Base-by-base conservation (phyloP, 176 grass and related monocot species). In the Pontederia paniculata region DNA sequence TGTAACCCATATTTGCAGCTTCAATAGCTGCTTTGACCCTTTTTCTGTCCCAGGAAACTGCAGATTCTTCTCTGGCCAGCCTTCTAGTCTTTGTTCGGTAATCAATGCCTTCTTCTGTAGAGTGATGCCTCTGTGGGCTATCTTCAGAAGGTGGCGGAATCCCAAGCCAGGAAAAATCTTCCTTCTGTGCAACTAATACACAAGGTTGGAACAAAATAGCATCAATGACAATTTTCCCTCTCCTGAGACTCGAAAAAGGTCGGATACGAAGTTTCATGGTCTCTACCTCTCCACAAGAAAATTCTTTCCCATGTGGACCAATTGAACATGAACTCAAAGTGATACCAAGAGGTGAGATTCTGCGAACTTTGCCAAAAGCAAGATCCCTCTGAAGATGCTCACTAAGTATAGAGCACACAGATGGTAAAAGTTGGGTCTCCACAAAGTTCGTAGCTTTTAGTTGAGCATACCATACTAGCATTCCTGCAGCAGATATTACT, bases 91-190 rank as follows among this genome's bases (percentile, higher is more conserved):
- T 94, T 65, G 84, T 94, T 20, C 84, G 80, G 60, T 68, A 70
- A 55, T 94, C 80, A 63, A 94, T 88, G 45, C 89, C 84, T 71
- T 94, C 89, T 76, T 94, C 89, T n/a, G 56, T 28, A 0, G 86
- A 98, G 12, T 77, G 78, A 62, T 83, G 70, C 44, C 73, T 87
- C 17, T 45, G 57, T 47, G 67, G 43, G 5, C 56, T 54, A 50
- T 47, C 61, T 72, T 79, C 83, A 12, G 86, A 79, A 15, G 85
- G 76, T 8, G 68, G 0, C 23, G 93, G 93, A 44, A 91, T 84
- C 41, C 93, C 93, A 10, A 98, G 67, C 93, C 93, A 98, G 0
- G 93, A 98, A 77, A 91, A 98, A 64, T 98, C 86, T 67, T 82
- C 88, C 54, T 45, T 88, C 65, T 98, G 93, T 17, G 93, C 80